These are phyloP conservation scores for Oryza officinalis DNA, from an alignment of 176 grass and related monocot species.

Conservation along the genomic window DNA sequence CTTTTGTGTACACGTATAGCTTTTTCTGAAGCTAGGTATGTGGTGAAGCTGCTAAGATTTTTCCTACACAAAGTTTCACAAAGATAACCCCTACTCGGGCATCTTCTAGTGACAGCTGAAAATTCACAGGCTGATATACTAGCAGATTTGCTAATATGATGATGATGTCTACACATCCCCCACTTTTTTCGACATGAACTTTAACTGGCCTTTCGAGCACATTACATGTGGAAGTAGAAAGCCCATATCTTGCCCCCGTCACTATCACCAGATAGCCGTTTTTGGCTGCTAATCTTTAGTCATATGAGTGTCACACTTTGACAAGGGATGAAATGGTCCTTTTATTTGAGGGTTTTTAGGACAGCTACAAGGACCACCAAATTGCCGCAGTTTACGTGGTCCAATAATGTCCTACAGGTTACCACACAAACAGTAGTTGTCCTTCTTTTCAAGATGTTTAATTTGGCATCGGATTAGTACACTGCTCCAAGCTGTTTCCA, in stretches of 20 bases:
- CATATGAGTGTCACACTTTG: neutral
- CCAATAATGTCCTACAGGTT: constrained; percentile 4
- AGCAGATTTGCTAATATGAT: constrained; percentile 30
- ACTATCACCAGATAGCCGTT: constrained; percentile 4
- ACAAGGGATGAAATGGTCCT: neutral
- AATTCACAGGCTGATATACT: neutral
- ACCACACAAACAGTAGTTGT: neutral
- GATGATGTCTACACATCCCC: constrained; percentile 18
- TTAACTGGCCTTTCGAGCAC: constrained; percentile 3
- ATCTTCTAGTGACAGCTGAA: constrained; percentile 24
- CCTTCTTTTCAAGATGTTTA: constrained; percentile 38
- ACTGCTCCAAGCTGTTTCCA: constrained; percentile 1
- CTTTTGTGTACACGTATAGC: constrained; percentile 25
- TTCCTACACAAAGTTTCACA: constrained; percentile 41
- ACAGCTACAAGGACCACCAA: constrained; percentile 31
- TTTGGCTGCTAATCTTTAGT: constrained; percentile 12
- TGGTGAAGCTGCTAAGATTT: constrained; percentile 40
- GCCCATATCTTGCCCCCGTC: constrained; percentile 25
- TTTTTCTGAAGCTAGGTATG: constrained; percentile 30
- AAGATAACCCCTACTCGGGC: constrained; percentile 39
- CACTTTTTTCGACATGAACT: constrained; percentile 9
- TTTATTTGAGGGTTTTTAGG: neutral
- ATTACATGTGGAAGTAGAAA: constrained; percentile 32
- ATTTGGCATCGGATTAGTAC: constrained; percentile 20
- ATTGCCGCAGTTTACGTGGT: constrained; percentile 43